Evolutionary conservation across 2,329 filamentous ascomycete genomes (phyloP), one percentile per base, ranked within the genome.

Genomic region (Cladosporium velox): DNA sequence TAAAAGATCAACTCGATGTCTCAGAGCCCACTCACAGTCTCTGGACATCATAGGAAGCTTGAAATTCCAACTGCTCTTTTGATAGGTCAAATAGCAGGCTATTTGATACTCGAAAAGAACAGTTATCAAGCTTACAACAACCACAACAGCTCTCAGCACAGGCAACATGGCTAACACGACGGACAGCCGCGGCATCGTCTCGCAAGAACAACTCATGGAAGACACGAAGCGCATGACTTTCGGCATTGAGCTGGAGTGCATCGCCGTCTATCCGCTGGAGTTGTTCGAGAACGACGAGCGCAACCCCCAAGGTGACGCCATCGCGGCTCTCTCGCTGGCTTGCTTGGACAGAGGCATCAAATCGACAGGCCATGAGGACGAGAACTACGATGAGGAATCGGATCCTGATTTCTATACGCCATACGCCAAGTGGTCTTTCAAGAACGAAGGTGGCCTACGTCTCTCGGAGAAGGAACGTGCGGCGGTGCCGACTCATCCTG

Each of bases 231-330:
- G 35, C 10, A 49, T 72, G n/a, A 72, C 68, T 11, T 70, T 71
- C 57, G 71, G 71, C 61, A 58, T 72, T 52, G 68, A 72, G 60
- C 64, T 72, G 11, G 70, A 72, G 57, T 67, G 70, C 67, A 51
- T 71, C 35, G 65, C 54, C 14, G 49, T 70, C 44, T 69, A 62
- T 34, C 64, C 64, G 15, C 5, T n/a, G 14, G 28, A 30, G 1
- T 4, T 54, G 14, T n/a, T 54, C 14, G 51, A 28, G 8, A 7
- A 18, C 14, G 26, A 28, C 24, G 15, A 18, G 5, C 12, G 15
- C 6, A 28, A 28, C 18, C 7, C n/a, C 1, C n/a, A 21, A 21
- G 51, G 28, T 10, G 47, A 63, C 14, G 44, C 32, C 18, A 38
- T 52, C 8, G 10, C 47, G 2, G 34, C 60, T 28, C 21, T 60